Evolutionary conservation across 352 stramenopile species (phyloP).

Genomic region (Phytophthora brassicae): DNA sequence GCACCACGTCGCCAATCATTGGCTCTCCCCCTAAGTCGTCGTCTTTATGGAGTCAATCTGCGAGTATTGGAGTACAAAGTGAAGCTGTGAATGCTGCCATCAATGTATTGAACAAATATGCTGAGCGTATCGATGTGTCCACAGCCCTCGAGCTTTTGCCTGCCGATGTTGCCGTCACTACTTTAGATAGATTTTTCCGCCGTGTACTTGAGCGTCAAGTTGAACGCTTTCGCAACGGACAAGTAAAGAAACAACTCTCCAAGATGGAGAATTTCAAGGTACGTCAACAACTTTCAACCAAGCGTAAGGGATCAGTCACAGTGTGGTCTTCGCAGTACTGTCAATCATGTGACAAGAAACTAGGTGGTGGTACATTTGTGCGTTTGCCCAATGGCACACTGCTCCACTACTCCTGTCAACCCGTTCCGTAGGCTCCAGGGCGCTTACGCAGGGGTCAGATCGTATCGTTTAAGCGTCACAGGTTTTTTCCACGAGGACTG

Average conservation of each 20-base stretch:
- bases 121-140: conserved; percentile 78
- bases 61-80: conserved; percentile 34
- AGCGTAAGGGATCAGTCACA: conserved; percentile 71
- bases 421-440: conserved; percentile 22
- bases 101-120: conserved; percentile 81
- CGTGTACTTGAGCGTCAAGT: conserved; percentile 77
- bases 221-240: conserved; percentile 70
- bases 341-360: conserved; percentile 65
- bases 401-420: conserved; percentile 80
- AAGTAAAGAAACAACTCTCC: conserved; percentile 85
- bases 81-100: conserved; percentile 70
- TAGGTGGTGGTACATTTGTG: conserved; percentile 73
- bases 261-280: conserved; percentile 90
- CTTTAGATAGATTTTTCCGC: conserved; percentile 66
- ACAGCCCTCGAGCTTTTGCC: conserved; percentile 78
- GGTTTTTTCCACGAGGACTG: conserved; percentile 82
- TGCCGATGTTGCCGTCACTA: conserved; percentile 46
- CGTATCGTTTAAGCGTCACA: conserved; percentile 46
- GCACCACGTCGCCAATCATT: conserved; percentile 9
- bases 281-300: conserved; percentile 58
- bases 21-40: conserved; percentile 32
- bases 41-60: conserved; percentile 15
- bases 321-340: conserved; percentile 80
- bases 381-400: conserved; percentile 57
- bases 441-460: conserved; percentile 33